Percentiles rank a stretch among this genome's conserved stretches.
phyloP scores from a whole-genome alignment of 345 rosid species.

The Eucalyptus victrix region DNA sequence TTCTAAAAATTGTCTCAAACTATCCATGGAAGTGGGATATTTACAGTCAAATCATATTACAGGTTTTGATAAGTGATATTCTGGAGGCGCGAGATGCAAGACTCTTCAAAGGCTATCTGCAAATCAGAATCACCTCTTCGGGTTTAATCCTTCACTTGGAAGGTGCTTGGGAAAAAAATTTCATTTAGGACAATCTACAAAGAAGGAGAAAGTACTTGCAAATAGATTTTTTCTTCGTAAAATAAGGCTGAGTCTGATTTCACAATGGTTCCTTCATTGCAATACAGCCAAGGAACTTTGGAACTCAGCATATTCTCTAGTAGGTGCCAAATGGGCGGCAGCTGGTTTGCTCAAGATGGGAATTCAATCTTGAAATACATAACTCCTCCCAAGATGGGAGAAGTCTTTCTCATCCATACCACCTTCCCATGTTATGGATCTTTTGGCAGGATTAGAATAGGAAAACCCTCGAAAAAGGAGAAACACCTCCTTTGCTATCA shows the following conservation, averaged over 20 bases:
- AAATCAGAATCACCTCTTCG: not conserved
- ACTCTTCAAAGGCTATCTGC: not conserved
- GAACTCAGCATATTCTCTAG: not conserved
- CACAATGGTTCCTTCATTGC: not conserved
- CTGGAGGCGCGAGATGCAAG: not conserved
- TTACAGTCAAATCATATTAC: not conserved
- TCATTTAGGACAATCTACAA: not conserved
- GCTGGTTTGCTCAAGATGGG: not conserved
- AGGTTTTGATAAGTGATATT: not conserved
- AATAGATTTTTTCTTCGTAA: not conserved
- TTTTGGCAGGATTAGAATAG: not conserved
- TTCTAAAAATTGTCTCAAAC: not conserved
- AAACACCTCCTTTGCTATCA: not conserved
- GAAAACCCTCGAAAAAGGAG: not conserved
- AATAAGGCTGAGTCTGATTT: not conserved
- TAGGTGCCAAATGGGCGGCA: not conserved
- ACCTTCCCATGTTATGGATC: not conserved
- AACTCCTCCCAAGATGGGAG: not conserved
- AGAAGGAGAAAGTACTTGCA: not conserved
- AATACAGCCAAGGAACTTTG: not conserved
- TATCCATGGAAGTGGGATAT: not conserved
- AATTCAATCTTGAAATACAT: not conserved
- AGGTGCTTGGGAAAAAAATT: not conserved
- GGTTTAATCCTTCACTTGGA: not conserved
- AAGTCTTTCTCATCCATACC: not conserved